Evolutionary conservation across 2,329 filamentous ascomycete species (phyloP).

Genomic region (Laburnicola sp.): DNA sequence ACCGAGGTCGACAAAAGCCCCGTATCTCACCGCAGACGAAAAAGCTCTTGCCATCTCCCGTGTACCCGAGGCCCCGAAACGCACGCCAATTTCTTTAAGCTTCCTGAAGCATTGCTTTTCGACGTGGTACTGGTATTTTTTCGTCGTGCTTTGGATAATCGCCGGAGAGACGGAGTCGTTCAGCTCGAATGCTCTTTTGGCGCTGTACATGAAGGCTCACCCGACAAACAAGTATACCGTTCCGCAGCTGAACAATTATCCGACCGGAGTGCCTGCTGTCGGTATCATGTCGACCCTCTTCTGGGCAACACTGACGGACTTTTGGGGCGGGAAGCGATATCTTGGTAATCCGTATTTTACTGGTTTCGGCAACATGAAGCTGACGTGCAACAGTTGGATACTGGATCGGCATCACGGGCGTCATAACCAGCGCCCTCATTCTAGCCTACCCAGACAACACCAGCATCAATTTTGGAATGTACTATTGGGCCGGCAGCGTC

Average conservation of each 20-base stretch:
- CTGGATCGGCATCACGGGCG: conserved; percentile 67
- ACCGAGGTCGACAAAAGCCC: conserved; percentile 48
- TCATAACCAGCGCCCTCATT: conserved; percentile 65
- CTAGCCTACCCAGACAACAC: conserved; percentile 58
- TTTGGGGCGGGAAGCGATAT: conserved; percentile 64
- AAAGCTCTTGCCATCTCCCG: conserved; percentile 50
- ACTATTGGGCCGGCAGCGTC: conserved; percentile 70
- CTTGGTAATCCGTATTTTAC: conserved; percentile 46
- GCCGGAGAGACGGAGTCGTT: conserved; percentile 74
- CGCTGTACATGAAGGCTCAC: conserved; percentile 55
- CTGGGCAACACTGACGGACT: conserved; percentile 70
- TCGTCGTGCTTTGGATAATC: conserved; percentile 68
- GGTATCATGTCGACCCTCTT: conserved; percentile 63
- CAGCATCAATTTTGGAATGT: conserved; percentile 63
- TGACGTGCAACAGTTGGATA: conserved; percentile 42
- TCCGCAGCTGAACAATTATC: conserved; percentile 58
- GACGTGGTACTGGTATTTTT: conserved; percentile 68
- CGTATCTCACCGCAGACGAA: conserved; percentile 48
- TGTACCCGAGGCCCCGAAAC: conserved; percentile 49
- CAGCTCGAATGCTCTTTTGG: conserved; percentile 63
- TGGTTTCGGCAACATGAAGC: background rate
- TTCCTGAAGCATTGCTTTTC: conserved; percentile 61
- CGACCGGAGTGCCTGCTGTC: conserved; percentile 57
- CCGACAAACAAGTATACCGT: conserved; percentile 52
- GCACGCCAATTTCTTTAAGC: conserved; percentile 51